Evolutionary conservation across 257 asterid genomes (phyloP), one percentile per base, ranked within the genome.

Genomic region (Ocimum tenuiflorum): DNA sequence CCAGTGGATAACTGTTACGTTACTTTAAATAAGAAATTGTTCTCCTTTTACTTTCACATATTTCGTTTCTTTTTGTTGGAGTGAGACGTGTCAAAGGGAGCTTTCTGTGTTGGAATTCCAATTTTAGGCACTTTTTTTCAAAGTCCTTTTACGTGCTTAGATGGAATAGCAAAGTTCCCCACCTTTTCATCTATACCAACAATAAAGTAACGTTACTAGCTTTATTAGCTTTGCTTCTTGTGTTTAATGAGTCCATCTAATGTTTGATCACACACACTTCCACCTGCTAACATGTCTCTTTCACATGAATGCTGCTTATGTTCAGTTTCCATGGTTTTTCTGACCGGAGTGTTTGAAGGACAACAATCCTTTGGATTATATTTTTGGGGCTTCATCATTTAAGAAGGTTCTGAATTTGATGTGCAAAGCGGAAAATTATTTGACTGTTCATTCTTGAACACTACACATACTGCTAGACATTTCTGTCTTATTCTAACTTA

Each of bases 61-160:
- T 22, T 48, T 46, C 38, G 12, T 20, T 49, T 55, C 19, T 60
- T 64, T 51, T 69, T 64, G 59, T 68, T 63, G 67, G 78, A 68
- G 36, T 49, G 6, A 12, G 53, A 46, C 67, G 41, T 62, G 61
- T 50, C 47, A 19, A 66, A 69, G 11, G 55, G 67, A 65, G 71
- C 71, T 51, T 64, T 79, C 62, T 71, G 80, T 71, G 78, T 68
- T 72, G 83, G 77, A 78, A 24, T 49, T 53, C 83, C 77, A 70
- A 48, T 54, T 50, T 52, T 45, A 7, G 20, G 29, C 22, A 35
- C 69, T 36, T 50, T 65, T n/a, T n/a, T 31, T 36, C 24, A 11
- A 65, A 33, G 38, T 46, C 55, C 1, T 39, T 47, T 64, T 51
- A 18, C 27, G 50, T 17, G 18, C 60, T 64, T 65, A 22, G 58